These are phyloP conservation scores for Melanopsichium pennsylvanicum DNA, from an alignment of 1,284 basidiomycete genomes.

Conservation along the genomic window DNA sequence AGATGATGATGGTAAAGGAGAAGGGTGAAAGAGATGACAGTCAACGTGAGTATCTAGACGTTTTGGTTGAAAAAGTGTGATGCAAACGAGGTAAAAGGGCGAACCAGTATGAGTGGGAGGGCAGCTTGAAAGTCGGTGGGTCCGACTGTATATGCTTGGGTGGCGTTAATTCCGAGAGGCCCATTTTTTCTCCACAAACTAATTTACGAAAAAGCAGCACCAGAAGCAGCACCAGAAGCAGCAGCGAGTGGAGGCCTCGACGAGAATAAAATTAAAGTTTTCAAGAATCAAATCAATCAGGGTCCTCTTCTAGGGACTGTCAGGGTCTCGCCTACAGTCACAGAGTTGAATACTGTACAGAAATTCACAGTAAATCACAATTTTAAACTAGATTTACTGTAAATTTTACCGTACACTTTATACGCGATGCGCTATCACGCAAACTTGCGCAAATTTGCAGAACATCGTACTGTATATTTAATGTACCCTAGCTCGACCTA, in stretches of 20 bases:
- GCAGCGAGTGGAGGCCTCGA: constrained; percentile 2
- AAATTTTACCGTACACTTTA: too few relatives aligned
- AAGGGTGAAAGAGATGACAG: constrained; percentile 3
- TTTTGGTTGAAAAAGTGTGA: neutral
- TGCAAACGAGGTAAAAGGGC: neutral
- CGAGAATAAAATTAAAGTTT: neutral
- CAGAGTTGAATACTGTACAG: too few relatives aligned
- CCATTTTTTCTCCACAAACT: neutral
- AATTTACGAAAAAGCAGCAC: too few relatives aligned
- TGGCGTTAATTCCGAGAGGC: neutral
- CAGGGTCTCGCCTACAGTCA: constrained; percentile 1
- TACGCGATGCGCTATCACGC: constrained; percentile 14
- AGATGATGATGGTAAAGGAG: constrained; percentile 10
- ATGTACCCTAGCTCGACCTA: constrained; percentile 1
- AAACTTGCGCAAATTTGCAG: constrained; percentile 7
- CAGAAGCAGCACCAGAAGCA: neutral
- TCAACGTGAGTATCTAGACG: too few relatives aligned
- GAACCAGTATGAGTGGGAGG: neutral
- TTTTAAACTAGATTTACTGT: too few relatives aligned
- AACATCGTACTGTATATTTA: too few relatives aligned
- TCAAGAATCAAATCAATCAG: neutral
- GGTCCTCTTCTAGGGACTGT: neutral
- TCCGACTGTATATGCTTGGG: constrained; percentile 11
- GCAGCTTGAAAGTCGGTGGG: neutral
- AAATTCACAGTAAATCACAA: too few relatives aligned